A percentile compares a stretch with the other conserved stretches of the same genome.
Evolutionary conservation across 257 asterid species (phyloP).

Genomic region (Nicotiana tabacum): DNA sequence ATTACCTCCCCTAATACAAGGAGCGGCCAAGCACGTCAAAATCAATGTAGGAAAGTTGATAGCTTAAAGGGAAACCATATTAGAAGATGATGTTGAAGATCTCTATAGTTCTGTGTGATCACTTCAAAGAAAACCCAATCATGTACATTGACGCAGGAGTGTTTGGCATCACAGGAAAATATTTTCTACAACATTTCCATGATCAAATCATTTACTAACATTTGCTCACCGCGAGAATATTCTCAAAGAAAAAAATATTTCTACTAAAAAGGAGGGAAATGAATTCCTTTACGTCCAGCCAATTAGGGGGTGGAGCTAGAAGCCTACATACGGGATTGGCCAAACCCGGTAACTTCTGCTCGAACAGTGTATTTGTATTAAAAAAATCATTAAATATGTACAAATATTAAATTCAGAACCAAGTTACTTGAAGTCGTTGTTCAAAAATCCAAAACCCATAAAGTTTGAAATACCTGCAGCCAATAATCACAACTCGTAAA

Average conservation of each 20-base stretch:
- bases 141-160: background rate
- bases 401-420: no score
- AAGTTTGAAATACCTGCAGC: background rate
- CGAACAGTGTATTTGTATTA: no score
- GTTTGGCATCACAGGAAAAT: background rate
- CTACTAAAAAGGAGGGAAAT: background rate
- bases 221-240: background rate
- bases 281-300: background rate
- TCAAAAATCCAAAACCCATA: no score
- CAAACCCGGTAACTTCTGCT: no score
- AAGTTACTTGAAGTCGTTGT: no score
- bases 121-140: background rate
- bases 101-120: background rate
- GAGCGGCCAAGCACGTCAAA: slow-evolving; percentile 4
- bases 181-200: background rate
- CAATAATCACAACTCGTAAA: background rate
- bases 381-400: no score
- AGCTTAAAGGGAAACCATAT: background rate
- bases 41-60: background rate
- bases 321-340: background rate
- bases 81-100: background rate
- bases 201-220: background rate
- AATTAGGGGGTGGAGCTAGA: background rate
- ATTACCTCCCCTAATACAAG: slow-evolving; percentile 44
- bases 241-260: background rate